These are phyloP conservation scores for Mimosa bimucronata DNA, from an alignment of 306 rosid species.

Conservation along the genomic window DNA sequence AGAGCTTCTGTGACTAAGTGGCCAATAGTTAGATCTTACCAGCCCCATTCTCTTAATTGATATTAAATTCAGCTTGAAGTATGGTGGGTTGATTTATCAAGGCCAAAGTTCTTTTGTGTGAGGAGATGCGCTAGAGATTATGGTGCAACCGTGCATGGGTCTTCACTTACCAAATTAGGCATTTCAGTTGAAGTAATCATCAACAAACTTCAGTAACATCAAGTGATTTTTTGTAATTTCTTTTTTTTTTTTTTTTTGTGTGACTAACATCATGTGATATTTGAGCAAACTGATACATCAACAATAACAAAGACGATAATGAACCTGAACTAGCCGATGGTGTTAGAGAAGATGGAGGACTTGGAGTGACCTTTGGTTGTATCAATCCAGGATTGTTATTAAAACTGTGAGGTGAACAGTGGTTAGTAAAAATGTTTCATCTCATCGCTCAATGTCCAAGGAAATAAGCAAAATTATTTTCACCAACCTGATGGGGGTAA, in stretches of 20 bases:
- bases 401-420: slow-evolving; percentile 60
- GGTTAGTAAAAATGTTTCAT: slow-evolving; percentile 34
- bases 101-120: neutral
- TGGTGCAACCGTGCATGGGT: neutral
- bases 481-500: slow-evolving; percentile 90
- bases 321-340: slow-evolving; percentile 55
- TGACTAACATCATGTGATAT: slow-evolving; percentile 23
- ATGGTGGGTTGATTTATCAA: neutral
- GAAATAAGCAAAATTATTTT: slow-evolving; percentile 13
- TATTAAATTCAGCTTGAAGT: neutral
- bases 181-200: neutral
- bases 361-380: slow-evolving; percentile 30
- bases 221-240: neutral
- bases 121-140: neutral
- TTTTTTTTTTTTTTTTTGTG: too few relatives aligned
- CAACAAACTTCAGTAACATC: slow-evolving; percentile 8
- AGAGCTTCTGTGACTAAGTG: neutral
- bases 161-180: neutral
- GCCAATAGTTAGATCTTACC: neutral
- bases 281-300: slow-evolving; percentile 18
- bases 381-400: slow-evolving; percentile 46
- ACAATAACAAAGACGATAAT: slow-evolving; percentile 15
- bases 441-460: slow-evolving; percentile 26
- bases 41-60: neutral
- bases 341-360: slow-evolving; percentile 49